These are phyloP conservation scores for Arachis hypogaea DNA, from an alignment of 306 rosid species.

Conservation along the genomic window DNA sequence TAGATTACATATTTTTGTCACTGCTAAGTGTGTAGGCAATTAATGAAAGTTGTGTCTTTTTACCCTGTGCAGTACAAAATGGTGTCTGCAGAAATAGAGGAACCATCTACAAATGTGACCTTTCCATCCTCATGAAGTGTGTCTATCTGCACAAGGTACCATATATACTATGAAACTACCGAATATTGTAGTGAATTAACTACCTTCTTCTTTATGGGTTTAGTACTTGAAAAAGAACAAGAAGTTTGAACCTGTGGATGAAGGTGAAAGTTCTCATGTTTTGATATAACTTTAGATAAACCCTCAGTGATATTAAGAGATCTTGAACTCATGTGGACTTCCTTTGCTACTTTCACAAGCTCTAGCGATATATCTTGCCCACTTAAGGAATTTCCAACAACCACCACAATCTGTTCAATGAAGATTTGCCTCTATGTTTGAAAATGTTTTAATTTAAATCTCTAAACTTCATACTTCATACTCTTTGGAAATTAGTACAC, in stretches of 20 bases:
- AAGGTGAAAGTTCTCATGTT: conserved; percentile 68
- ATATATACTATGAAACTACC: conserved; percentile 4
- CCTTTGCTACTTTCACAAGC: conserved; percentile 74
- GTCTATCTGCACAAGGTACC: conserved; percentile 65
- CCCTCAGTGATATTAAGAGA: conserved; percentile 68
- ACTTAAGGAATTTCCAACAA: conserved; percentile 81
- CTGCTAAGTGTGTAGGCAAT: neutral
- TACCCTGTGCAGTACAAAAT: conserved; percentile 92
- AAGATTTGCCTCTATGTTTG: conserved; percentile 10
- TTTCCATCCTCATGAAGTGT: conserved; percentile 75
- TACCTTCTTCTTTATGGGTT: neutral
- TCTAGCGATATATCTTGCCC: conserved; percentile 94
- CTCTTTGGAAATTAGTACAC: neutral
- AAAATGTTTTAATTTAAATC: neutral
- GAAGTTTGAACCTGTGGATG: conserved; percentile 61
- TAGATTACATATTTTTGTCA: conserved; percentile 21
- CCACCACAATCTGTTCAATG: conserved; percentile 67
- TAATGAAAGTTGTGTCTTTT: conserved; percentile 2
- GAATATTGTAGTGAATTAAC: conserved; percentile 7
- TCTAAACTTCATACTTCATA: neutral
- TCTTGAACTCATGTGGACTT: conserved; percentile 72
- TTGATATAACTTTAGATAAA: conserved; percentile 77
- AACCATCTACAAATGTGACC: conserved; percentile 73
- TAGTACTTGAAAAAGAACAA: neutral
- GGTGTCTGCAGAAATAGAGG: conserved; percentile 70